A percentile compares a stretch with the other conserved stretches of the same genome.
phyloP scores from a whole-genome alignment of 345 rosid genomes.

The Eutrema japonicum region DNA sequence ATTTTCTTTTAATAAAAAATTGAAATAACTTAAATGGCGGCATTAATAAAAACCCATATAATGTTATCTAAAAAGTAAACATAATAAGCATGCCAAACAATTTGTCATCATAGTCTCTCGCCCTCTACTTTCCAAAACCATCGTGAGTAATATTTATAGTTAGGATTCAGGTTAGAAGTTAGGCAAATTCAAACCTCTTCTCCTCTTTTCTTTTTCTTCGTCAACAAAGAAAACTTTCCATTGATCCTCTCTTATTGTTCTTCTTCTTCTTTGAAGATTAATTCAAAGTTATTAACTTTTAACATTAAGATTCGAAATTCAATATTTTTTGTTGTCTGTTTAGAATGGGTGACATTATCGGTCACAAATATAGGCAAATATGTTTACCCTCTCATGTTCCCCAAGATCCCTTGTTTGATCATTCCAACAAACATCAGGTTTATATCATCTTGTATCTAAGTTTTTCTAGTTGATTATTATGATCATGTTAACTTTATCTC shows the following conservation, averaged over 20 bases:
- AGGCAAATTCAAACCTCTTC: constrained; percentile 47
- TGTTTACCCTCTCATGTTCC: constrained; percentile 60
- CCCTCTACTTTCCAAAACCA: constrained; percentile 40
- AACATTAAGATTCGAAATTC: neutral
- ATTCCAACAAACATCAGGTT: constrained; percentile 40
- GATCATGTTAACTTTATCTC: neutral
- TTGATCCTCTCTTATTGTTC: constrained; percentile 28
- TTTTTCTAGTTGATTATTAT: constrained; percentile 14
- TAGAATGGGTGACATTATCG: constrained; percentile 50
- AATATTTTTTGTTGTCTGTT: neutral
- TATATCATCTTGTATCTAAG: neutral
- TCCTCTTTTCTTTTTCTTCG: constrained; percentile 22
- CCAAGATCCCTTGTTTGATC: constrained; percentile 51
- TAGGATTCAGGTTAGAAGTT: constrained; percentile 79
- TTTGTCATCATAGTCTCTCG: constrained; percentile 33
- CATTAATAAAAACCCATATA: neutral
- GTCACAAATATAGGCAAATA: constrained; percentile 54
- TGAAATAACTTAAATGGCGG: constrained; percentile 2
- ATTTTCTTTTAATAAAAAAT: neutral
- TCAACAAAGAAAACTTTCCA: constrained; percentile 9
- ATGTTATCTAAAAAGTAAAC: neutral
- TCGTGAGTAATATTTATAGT: constrained; percentile 51
- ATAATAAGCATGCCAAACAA: constrained; percentile 14
- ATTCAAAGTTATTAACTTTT: constrained; percentile 11
- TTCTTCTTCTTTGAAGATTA: constrained; percentile 29